Evolutionary conservation across 108 stramenopile genomes (phyloP).

Genomic region (Discostella stelligeroides): DNA sequence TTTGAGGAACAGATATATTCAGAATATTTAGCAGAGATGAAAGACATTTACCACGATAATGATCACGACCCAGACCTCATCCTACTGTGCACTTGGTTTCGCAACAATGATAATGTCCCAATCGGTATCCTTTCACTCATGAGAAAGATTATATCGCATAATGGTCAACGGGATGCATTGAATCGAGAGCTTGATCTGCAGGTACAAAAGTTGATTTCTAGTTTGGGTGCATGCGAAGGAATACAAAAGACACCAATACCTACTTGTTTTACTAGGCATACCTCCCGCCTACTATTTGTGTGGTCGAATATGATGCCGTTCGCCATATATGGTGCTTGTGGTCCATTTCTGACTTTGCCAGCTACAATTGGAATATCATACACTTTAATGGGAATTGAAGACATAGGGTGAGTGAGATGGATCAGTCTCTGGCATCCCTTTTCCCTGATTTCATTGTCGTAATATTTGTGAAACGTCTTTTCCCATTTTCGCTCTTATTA

Average conservation of each 20-base stretch:
- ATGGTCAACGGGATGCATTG: conserved; percentile 23
- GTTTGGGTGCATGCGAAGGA: conserved; percentile 50
- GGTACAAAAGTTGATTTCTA: conserved; percentile 33
- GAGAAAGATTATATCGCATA: conserved; percentile 47
- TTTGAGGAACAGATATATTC: conserved; percentile 46
- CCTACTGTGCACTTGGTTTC: conserved; percentile 34
- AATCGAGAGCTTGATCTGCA: conserved; percentile 47
- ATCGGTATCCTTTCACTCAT: conserved; percentile 39
- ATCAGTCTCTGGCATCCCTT: too few relatives aligned
- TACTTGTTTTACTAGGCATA: conserved; percentile 49
- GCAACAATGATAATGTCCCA: conserved; percentile 42
- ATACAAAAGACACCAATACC: conserved; percentile 54
- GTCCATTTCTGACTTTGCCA: conserved; percentile 47
- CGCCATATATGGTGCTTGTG: conserved; percentile 50
- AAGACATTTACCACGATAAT: conserved; percentile 38
- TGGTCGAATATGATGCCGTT: conserved; percentile 61
- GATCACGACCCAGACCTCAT: conserved; percentile 41
- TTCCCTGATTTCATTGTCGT: too few relatives aligned
- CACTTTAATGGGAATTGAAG: conserved; percentile 56
- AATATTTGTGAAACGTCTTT: background rate
- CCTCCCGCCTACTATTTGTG: conserved; percentile 43
- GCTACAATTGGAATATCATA: conserved; percentile 45
- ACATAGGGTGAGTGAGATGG: conserved; percentile 53
- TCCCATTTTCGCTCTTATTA: background rate
- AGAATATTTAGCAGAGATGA: conserved; percentile 50